Conservation (phyloP, 2,329 filamentous ascomycete species). For the Boeremia exigua region DNA sequence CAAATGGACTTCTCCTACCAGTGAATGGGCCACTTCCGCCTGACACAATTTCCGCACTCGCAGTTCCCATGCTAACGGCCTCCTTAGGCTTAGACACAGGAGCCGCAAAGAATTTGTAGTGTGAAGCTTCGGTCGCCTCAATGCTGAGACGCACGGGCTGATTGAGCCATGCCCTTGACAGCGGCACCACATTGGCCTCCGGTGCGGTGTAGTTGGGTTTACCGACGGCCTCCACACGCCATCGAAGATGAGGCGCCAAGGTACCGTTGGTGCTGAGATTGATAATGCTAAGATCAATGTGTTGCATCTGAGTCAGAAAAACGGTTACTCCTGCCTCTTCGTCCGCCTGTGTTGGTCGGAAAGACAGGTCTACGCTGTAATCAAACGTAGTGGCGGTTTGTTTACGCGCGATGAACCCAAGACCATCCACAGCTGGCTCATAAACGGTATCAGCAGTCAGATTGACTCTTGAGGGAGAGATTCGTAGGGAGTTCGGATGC, state of each 20-base stretch:
- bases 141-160: background rate
- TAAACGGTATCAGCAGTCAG: conserved; percentile 58
- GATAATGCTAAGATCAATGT: conserved; percentile 55
- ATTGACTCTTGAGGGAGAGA: conserved; percentile 48
- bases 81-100: background rate
- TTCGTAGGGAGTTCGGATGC: conserved; percentile 50
- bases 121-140: background rate
- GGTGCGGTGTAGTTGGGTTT: conserved; percentile 37
- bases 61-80: conserved; percentile 20
- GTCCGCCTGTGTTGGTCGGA: conserved; percentile 39
- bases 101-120: background rate
- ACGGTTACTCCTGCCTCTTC: conserved; percentile 61
- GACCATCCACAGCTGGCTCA: conserved; percentile 53
- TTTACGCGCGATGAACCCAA: conserved; percentile 59
- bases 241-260: conserved; percentile 52
- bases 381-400: conserved; percentile 62
- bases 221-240: conserved; percentile 44
- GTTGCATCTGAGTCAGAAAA: conserved; percentile 61
- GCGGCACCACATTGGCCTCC: conserved; percentile 45
- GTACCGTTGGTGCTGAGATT: background rate
- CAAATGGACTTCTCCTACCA: background rate
- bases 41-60: conserved; percentile 23
- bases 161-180: background rate
- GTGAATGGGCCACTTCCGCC: conserved; percentile 3
- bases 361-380: conserved; percentile 55